Evolutionary conservation across 2,329 filamentous ascomycete species (phyloP).

Genomic region (Teratosphaeria nubilosa): DNA sequence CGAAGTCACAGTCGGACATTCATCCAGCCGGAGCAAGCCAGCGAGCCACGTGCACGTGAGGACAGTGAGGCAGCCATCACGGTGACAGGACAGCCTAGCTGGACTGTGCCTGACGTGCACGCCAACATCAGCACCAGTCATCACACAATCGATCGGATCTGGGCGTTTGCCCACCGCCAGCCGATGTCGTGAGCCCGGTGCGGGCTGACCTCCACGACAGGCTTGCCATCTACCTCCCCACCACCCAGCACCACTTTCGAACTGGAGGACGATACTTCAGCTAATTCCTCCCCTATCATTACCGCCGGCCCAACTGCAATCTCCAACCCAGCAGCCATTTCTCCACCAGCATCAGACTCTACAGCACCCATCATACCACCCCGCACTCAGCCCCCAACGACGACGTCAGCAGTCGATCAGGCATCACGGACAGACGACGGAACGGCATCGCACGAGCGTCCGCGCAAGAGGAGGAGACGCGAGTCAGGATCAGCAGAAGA

Average conservation of each 20-base stretch:
- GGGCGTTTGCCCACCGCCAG: conserved; percentile 1
- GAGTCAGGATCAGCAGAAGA: conserved; percentile 15
- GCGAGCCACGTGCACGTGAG: not conserved
- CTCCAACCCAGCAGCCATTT: conserved; percentile 10
- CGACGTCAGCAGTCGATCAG: conserved; percentile 14
- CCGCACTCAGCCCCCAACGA: conserved; percentile 5
- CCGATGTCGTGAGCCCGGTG: conserved; percentile 6
- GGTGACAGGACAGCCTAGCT: not conserved
- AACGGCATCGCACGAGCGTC: conserved; percentile 7
- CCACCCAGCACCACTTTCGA: conserved; percentile 14
- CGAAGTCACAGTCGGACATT: not conserved
- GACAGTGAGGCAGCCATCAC: not conserved
- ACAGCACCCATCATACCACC: conserved; percentile 16
- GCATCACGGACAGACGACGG: not conserved
- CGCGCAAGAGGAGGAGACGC: conserved; percentile 21
- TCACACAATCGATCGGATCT: not conserved
- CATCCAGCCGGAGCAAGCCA: not conserved
- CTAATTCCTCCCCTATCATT: conserved; percentile 19
- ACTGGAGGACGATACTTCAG: conserved; percentile 20
- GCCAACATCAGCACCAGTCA: not conserved
- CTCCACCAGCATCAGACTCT: conserved; percentile 22
- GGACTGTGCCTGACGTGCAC: not conserved
- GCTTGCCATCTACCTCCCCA: conserved; percentile 4
- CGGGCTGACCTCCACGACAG: conserved; percentile 1
- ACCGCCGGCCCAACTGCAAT: conserved; percentile 21